phyloP scores from a whole-genome alignment of 140 eudicot genomes.

The Flaveria floridana region DNA sequence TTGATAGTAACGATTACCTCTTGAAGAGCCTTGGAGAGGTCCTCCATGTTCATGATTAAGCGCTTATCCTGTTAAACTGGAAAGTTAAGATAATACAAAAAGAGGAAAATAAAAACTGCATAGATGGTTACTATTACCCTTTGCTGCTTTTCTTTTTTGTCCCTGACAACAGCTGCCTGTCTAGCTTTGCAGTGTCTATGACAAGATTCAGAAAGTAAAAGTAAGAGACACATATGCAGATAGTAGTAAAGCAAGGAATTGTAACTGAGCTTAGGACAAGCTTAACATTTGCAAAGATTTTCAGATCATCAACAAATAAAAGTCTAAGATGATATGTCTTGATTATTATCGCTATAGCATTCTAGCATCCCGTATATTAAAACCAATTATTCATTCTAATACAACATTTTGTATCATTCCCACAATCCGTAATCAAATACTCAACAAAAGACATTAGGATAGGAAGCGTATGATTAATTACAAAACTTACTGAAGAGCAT shows the following conservation, averaged over 20 bases:
- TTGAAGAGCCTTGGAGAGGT: slow-evolving; percentile 74
- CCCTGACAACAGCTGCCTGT: slow-evolving; percentile 63
- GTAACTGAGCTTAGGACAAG: not conserved
- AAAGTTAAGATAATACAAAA: not conserved
- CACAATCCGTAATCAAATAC: not conserved
- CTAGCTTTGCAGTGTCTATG: slow-evolving; percentile 82
- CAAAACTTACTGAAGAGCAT: slow-evolving; percentile 81
- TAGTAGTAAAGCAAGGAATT: not conserved
- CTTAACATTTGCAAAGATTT: not conserved
- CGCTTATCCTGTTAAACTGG: slow-evolving; percentile 64
- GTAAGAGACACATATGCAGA: not conserved
- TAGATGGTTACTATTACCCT: slow-evolving; percentile 44
- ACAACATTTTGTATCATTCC: not conserved
- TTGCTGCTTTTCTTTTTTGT: slow-evolving; percentile 88
- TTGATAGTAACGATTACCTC: slow-evolving; percentile 45
- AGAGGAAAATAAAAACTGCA: not conserved
- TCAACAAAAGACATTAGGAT: not conserved
- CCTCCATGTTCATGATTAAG: slow-evolving; percentile 85
- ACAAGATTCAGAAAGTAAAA: slow-evolving; percentile 4
- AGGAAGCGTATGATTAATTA: not conserved
- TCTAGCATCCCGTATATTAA: not conserved
- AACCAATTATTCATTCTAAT: not conserved
- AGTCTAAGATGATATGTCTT: not conserved
- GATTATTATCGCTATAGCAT: not conserved
- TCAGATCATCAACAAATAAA: not conserved